Base-by-base conservation (phyloP, 768 basidiomycete genomes). In the Rhizopogon rudus region DNA sequence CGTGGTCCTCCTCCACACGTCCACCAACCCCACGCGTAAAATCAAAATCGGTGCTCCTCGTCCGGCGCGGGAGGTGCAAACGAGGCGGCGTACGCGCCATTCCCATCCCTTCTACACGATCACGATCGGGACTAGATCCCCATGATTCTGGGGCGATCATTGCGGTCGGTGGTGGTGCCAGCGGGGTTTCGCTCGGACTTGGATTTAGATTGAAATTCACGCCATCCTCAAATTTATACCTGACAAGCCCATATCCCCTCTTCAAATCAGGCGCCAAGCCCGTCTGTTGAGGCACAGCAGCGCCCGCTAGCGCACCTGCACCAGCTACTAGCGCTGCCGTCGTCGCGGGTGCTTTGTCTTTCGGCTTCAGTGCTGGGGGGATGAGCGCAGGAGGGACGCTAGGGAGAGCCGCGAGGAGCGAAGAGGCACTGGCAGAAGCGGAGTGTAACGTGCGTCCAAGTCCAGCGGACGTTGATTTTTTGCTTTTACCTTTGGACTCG, bases 291-390 rank as follows among this genome's bases (percentile, higher is more conserved):
- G 87, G 87, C 0, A 84, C 79, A 6, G 83, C 81, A 3, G 78
- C 78, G 16, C 86, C 88, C 1, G 78, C 72, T 7, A 92, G 69
- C 46, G 83, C 82, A 3, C 81, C 84, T 0, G 88, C 83, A 54
- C 83, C 82, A 6, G 86, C 81, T 20, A 93, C 83, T 37, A 93
- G 77, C 4, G 87, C 79, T 0, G 86, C 88, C 56, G 60, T 53
- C 14, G 62, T 53, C 20, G 62, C 35, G 0, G 63, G 54, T 4
- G 55, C 45, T 10, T 68, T 67, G 1, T 48, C 45, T 48, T 35
- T 48, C 13, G 20, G 35, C 6, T 49, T 49, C 20, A 49, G 48
- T 3, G 40, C 40, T 8, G 28, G 51, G 39, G 31, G 40, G 10
- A 40, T 49, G n/a, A 64, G 51, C 10, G 66, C 59, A 4, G 65